Conservation (phyloP, 78 protist species). For the Dictyostelium firmibasis region DNA sequence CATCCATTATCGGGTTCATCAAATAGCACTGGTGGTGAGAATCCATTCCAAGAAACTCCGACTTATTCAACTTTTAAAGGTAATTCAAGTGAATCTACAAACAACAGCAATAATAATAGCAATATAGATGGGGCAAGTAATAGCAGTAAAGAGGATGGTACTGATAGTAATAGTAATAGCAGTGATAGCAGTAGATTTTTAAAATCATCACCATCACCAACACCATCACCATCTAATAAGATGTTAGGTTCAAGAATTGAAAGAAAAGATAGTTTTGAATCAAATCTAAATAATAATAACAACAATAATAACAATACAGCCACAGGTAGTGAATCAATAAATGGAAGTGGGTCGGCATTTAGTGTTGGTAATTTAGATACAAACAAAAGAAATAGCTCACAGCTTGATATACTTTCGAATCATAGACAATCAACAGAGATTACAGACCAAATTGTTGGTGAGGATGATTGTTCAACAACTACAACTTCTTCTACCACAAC, state of each 20-base stretch:
- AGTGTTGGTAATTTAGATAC: not conserved
- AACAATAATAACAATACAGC: not conserved
- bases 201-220: constrained; percentile 1
- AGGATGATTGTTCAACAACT: not conserved
- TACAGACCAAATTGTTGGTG: not conserved
- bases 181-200: constrained; percentile 1
- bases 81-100: not conserved
- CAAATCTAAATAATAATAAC: not conserved
- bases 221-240: constrained; percentile 35
- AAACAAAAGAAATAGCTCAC: not conserved
- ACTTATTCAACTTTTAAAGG: constrained; percentile 31
- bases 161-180: not conserved
- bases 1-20: not conserved
- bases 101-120: not conserved
- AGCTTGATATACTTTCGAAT: not conserved
- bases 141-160: not conserved
- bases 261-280: not conserved
- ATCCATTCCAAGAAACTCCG: constrained; percentile 59
- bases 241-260: constrained; percentile 38
- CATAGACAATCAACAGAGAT: not conserved
- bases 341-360: not conserved
- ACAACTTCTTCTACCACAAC: not conserved
- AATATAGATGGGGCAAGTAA: not conserved
- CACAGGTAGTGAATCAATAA: not conserved
- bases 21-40: not conserved